phyloP scores from a whole-genome alignment of 352 stramenopile genomes.

The Globisporangium canariense region DNA sequence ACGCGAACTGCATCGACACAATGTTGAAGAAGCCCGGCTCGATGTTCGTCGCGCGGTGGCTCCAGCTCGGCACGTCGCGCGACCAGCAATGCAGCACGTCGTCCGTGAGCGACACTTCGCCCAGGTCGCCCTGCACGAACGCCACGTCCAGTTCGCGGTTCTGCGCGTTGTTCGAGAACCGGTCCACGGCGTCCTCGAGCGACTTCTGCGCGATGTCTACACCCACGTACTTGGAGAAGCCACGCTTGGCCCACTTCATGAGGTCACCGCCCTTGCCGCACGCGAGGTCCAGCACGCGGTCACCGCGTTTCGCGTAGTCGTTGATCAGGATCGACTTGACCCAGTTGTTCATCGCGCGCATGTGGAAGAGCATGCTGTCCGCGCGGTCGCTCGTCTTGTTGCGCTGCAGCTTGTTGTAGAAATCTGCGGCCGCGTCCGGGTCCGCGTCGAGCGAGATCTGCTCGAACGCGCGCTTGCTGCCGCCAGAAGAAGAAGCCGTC shows the following conservation, averaged over 20 bases:
- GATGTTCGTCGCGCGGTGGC: slow-evolving; percentile 45
- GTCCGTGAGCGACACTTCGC: slow-evolving; percentile 58
- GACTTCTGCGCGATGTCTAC: slow-evolving; percentile 97
- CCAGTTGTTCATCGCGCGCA: slow-evolving; percentile 98
- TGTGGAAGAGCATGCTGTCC: slow-evolving; percentile 95
- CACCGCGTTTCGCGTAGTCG: slow-evolving; percentile 75
- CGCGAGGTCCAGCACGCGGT: slow-evolving; percentile 95
- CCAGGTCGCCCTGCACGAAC: slow-evolving; percentile 80
- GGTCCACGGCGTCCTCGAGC: slow-evolving; percentile 91
- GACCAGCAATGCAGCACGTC: slow-evolving; percentile 75
- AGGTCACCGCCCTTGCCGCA: slow-evolving; percentile 98
- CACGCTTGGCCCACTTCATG: slow-evolving; percentile 94
- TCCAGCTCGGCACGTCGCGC: slow-evolving; percentile 45
- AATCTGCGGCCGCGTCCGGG: slow-evolving; percentile 62
- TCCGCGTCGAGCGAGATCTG: slow-evolving; percentile 55
- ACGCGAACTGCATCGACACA: slow-evolving; percentile 98
- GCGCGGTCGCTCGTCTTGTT: slow-evolving; percentile 69
- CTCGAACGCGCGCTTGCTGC: slow-evolving; percentile 52
- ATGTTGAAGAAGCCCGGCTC: slow-evolving; percentile 87
- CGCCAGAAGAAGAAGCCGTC: slow-evolving; percentile 5
- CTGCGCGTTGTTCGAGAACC: slow-evolving; percentile 70
- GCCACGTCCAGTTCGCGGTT: slow-evolving; percentile 69
- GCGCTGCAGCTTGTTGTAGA: slow-evolving; percentile 85
- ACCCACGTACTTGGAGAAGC: slow-evolving; percentile 93
- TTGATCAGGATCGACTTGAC: slow-evolving; percentile 96